Base-by-base conservation (phyloP, 164 flowering plant genomes). In the Protea cynaroides region DNA sequence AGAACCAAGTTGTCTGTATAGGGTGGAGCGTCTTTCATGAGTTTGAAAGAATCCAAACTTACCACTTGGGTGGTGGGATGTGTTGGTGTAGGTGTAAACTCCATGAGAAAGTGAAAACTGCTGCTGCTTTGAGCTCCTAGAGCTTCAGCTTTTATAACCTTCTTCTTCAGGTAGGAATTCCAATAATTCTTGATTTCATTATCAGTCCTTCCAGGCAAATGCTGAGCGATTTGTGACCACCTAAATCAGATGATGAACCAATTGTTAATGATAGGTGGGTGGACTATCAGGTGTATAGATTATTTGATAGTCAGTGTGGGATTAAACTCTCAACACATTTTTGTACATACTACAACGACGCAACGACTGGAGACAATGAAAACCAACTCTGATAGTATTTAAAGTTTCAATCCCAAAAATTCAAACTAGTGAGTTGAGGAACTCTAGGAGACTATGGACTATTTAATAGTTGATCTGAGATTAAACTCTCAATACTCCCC, bases 151-250 rank as follows among this genome's bases (percentile, higher is more conserved):
- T 78, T 76, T 7, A 63, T 47, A 5, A 73, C 65, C 71, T 71
- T 86, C 75, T 87, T 92, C 83, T 87, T 92, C 53, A 92, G 70
- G 67, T 86, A 71, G 14, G 98, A 86, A 73, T 92, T 87, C 98
- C 98, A 92, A 61, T 82, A 74, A 74, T 92, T 92, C 79, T 92
- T 92, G 37, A 92, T 86, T 81, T 92, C 96, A 60, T 89, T 92
- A 55, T 92, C 98, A 3, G 98, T 89, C 65, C 98, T 84, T 78
- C 96, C 98, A 7, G 94, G 92, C 70, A 92, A 80, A 66, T 84
- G 82, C 23, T 81, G 83, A 36, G 98, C 90, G 57, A 92, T 92
- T 24, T 83, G 86, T 54, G 96, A 87, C 98, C 98, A 92, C 85
- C 98, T 92, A 5, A 75, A n/a, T 40, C 59, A 51, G 15, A 1